Evolutionary conservation across 352 stramenopile genomes (phyloP).

Genomic region (Elongisporangium prolatum): DNA sequence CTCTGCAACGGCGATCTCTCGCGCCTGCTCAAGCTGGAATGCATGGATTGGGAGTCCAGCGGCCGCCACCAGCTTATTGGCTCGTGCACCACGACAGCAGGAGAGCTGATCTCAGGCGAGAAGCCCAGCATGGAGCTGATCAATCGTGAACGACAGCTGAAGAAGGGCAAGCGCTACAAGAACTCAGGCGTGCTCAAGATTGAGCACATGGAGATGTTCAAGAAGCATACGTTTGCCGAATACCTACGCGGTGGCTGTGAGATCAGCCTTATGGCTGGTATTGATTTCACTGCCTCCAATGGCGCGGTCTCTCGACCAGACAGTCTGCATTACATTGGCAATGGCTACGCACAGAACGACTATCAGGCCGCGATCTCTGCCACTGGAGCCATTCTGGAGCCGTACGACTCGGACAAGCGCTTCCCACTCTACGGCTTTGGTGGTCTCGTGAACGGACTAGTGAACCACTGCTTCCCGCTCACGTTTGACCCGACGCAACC

Average conservation of each 20-base stretch:
- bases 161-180: constrained; percentile 70
- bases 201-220: constrained; percentile 54
- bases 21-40: constrained; percentile 57
- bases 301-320: constrained; percentile 33
- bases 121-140: constrained; percentile 46
- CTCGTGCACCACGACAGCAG: constrained; percentile 38
- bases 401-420: constrained; percentile 68
- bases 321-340: constrained; percentile 63
- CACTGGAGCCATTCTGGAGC: constrained; percentile 61
- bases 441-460: constrained; percentile 49
- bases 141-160: constrained; percentile 56
- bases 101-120: constrained; percentile 57
- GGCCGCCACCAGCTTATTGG: constrained; percentile 71
- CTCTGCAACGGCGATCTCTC: constrained; percentile 68
- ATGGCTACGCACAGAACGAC: constrained; percentile 62
- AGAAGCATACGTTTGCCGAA: constrained; percentile 67
- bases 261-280: constrained; percentile 72
- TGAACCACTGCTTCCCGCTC: constrained; percentile 71
- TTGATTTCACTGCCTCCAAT: constrained; percentile 82
- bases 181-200: constrained; percentile 65
- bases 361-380: constrained; percentile 75
- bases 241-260: constrained; percentile 65
- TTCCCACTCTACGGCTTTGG: constrained; percentile 85
- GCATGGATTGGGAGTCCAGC: constrained; percentile 74
- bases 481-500: constrained; percentile 59